phyloP scores from a whole-genome alignment of 2,329 filamentous ascomycete species.

The Cladophialophora exuberans region DNA sequence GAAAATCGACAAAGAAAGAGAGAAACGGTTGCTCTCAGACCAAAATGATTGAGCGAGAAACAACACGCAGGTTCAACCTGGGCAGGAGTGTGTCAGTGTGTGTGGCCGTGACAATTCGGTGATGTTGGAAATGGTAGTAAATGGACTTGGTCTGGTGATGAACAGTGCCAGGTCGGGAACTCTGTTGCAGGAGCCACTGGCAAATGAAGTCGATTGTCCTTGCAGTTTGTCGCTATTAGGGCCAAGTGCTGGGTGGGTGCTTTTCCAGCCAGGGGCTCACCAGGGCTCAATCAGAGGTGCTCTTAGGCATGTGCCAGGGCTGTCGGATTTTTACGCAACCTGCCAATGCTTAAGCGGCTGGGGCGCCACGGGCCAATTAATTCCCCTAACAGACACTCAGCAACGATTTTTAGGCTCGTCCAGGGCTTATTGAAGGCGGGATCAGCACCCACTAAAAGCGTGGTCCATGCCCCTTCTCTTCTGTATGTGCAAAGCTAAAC shows the following conservation, averaged over 20 bases:
- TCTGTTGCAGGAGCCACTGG: constrained; percentile 4
- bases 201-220: constrained; percentile 9
- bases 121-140: background rate
- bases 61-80: background rate
- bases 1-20: constrained; percentile 5
- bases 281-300: constrained; percentile 10
- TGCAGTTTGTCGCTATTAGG: constrained; percentile 1
- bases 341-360: constrained; percentile 10
- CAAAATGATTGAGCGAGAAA: background rate
- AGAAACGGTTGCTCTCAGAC: constrained; percentile 1
- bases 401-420: background rate
- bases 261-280: constrained; percentile 16
- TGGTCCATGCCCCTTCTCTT: background rate
- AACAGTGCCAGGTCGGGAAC: background rate
- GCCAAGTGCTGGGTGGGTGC: background rate
- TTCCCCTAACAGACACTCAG: background rate
- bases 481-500: constrained; percentile 9
- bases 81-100: constrained; percentile 5
- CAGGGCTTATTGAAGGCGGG: background rate
- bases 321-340: background rate
- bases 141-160: constrained; percentile 14
- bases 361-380: constrained; percentile 2
- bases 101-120: background rate
- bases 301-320: constrained; percentile 5
- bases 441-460: constrained; percentile 10